Conservation (phyloP, 129 eudicot species). For the Centella asiatica region DNA sequence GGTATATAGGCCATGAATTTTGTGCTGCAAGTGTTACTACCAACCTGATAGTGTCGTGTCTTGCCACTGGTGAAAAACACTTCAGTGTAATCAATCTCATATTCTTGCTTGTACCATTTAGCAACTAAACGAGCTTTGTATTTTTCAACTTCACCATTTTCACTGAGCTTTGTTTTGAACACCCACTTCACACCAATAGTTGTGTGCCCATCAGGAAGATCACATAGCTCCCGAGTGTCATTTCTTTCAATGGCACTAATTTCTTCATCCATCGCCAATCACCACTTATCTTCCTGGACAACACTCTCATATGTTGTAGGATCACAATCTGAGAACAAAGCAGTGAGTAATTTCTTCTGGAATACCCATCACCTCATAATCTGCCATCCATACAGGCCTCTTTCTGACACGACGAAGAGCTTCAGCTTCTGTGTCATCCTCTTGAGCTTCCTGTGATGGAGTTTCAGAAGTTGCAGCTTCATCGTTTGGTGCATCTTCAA, state of each 20-base stretch:
- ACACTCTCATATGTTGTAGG: not conserved
- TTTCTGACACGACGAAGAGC: not conserved
- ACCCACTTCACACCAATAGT: not conserved
- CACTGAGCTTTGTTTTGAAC: not conserved
- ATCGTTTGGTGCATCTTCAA: not conserved
- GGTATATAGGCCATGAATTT: not conserved
- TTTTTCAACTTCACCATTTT: no score
- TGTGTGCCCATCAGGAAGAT: not conserved
- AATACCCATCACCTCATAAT: not conserved
- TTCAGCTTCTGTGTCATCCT: no score
- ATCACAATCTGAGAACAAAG: not conserved
- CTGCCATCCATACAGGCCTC: not conserved
- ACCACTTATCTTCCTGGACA: not conserved
- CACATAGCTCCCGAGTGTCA: not conserved
- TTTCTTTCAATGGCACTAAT: not conserved
- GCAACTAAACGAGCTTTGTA: not conserved
- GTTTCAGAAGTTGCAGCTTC: not conserved
- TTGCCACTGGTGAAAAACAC: no score
- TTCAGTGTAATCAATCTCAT: not conserved
- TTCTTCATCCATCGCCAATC: not conserved
- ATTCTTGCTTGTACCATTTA: not conserved
- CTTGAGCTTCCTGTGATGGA: no score
- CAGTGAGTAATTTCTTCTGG: not conserved
- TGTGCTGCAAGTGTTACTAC: no score
- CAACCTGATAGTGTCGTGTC: not conserved